Evolutionary conservation across 2,329 filamentous ascomycete species (phyloP), one percentile per base, ranked within the genome.

Genomic region (Volutella citrinella): DNA sequence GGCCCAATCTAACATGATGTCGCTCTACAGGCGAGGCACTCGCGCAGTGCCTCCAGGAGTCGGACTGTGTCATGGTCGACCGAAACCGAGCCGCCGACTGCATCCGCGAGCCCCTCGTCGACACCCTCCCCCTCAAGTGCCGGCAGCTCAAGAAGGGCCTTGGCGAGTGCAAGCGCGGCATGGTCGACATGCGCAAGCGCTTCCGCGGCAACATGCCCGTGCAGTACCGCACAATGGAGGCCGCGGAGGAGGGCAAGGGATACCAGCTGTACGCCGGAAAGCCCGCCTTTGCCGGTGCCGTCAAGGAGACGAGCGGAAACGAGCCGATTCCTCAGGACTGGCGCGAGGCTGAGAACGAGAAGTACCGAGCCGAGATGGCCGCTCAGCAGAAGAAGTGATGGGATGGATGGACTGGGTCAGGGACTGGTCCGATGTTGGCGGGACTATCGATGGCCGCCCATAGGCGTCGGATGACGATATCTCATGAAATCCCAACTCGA

Each of bases 171-270:
- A 94, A 95, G 57, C 85, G 91, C 47, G 93, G 93, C 47, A 80
- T 95, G 80, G 85, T 97, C 51, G 93, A 98, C 63, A 98, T 98
- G 93, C 87, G 93, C 61, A 97, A 97, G 70, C 84, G 93, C 20
- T 97, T 98, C 66, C 80, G 93, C 36, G 93, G 93, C 38, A 97
- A 97, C 69, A 80, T 88, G 61, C 89, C 93, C 34, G 82, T 95
- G 46, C 73, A 79, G 16, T 78, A 84, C 47, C 72, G 69, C 55
- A 65, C 71, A 39, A 66, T 80, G 51, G 73, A 80, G 56, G 43
- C 49, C 32, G 62, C 77, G 36, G 81, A 87, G 48, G 68, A 68
- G 10, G 71, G 69, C 43, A 65, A 69, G 34, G 74, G 76, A 5
- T 78, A 81, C 56, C 82, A 93, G 68, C 63, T 95, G 48, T 95